A percentile compares a stretch with the other conserved stretches of the same genome.
Evolutionary conservation across 495 filamentous ascomycete genomes (phyloP).

Genomic region (Thermothielavioides terrestris): DNA sequence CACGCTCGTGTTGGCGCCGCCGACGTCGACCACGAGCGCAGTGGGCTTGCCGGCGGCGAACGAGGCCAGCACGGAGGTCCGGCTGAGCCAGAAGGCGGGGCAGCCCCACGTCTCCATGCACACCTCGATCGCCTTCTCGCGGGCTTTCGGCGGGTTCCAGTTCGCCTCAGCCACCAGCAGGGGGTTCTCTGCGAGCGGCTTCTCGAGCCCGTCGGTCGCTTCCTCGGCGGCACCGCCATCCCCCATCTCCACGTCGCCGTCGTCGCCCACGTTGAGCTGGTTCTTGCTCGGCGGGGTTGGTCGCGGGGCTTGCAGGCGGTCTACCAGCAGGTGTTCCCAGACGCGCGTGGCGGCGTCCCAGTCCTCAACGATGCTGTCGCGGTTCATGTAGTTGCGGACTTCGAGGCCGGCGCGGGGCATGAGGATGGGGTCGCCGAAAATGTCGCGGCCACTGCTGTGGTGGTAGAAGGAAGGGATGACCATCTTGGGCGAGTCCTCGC

Average conservation of each 20-base stretch:
- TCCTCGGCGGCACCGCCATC: conserved; percentile 49
- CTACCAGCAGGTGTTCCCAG: conserved; percentile 67
- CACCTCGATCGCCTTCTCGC: conserved; percentile 88
- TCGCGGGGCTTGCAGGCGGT: conserved; percentile 67
- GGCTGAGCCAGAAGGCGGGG: conserved; percentile 83
- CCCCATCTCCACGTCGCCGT: conserved; percentile 44
- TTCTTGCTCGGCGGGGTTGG: conserved; percentile 59
- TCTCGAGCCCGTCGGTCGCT: conserved; percentile 56
- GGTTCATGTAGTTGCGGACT: conserved; percentile 79
- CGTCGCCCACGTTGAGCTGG: conserved; percentile 50
- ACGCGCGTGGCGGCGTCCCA: conserved; percentile 87
- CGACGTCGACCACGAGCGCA: conserved; percentile 84
- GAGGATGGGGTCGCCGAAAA: conserved; percentile 83
- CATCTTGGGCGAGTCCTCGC: conserved; percentile 94
- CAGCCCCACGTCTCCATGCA: conserved; percentile 93
- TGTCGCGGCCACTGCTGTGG: conserved; percentile 44
- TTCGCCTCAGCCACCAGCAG: conserved; percentile 89
- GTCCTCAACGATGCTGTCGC: conserved; percentile 87
- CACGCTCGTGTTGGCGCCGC: conserved; percentile 82
- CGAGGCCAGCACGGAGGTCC: conserved; percentile 47
- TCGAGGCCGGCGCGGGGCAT: conserved; percentile 66
- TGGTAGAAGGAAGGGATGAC: conserved; percentile 80
- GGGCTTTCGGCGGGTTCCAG: conserved; percentile 79
- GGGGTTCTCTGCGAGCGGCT: conserved; percentile 77
- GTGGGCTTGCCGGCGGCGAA: conserved; percentile 90